Conservation (phyloP, 192 early-diverging fungal species). For the Coemansia sp. region DNA sequence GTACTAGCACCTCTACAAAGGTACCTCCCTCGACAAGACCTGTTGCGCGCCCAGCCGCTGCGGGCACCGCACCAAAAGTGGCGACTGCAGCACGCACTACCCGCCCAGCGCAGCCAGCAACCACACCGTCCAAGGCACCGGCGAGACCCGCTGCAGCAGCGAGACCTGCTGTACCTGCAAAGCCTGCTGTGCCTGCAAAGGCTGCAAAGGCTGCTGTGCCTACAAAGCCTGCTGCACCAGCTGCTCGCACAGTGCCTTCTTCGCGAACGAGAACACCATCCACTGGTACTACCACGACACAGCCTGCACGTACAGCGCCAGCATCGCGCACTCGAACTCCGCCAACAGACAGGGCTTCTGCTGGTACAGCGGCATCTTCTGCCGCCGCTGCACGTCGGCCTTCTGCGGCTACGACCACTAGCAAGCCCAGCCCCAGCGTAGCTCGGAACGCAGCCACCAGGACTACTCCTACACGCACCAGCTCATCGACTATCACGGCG, state of each 20-base stretch:
- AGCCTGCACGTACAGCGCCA: too few relatives aligned
- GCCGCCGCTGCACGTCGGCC: neutral
- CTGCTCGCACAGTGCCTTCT: neutral
- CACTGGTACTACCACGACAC: neutral
- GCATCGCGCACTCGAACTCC: too few relatives aligned
- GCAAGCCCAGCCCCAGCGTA: too few relatives aligned
- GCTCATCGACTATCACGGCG: slow-evolving; percentile 4
- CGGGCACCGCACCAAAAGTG: too few relatives aligned
- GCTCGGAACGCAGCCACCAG: slow-evolving; percentile 9
- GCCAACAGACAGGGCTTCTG: too few relatives aligned
- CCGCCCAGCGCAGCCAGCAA: neutral
- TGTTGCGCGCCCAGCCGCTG: neutral
- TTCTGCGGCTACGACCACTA: neutral
- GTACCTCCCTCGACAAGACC: neutral
- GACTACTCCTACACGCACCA: slow-evolving; percentile 10
- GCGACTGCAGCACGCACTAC: neutral
- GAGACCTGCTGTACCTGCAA: slow-evolving; percentile 1
- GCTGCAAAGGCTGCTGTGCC: slow-evolving; percentile 1
- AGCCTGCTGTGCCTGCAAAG: slow-evolving; percentile 1
- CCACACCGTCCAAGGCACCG: neutral
- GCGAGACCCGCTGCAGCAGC: neutral
- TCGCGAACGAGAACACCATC: neutral
- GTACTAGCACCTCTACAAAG: too few relatives aligned
- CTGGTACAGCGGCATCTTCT: neutral
- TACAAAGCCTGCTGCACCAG: neutral